Evolutionary conservation across 768 basidiomycete genomes (phyloP).

Genomic region (Pulveroboletus sp.): DNA sequence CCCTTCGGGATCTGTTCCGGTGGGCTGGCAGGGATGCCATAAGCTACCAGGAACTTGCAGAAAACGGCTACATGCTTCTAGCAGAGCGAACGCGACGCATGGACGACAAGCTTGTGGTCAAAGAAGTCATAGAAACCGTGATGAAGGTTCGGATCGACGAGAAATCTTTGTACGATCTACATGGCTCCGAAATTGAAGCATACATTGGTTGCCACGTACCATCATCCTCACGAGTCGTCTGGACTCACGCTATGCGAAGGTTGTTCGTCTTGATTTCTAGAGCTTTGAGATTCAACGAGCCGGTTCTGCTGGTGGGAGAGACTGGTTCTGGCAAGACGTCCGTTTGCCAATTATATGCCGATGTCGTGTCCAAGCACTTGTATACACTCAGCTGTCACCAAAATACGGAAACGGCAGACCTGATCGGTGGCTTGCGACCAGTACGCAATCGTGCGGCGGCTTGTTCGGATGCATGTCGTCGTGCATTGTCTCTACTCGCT

Average conservation of each 20-base stretch:
- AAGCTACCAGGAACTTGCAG: conserved; percentile 88
- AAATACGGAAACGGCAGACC: conserved; percentile 96
- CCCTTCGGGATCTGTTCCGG: conserved; percentile 92
- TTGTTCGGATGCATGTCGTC: conserved; percentile 46
- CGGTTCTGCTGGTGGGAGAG: conserved; percentile 92
- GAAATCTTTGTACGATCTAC: conserved; percentile 58
- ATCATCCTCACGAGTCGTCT: conserved; percentile 56
- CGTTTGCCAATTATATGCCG: conserved; percentile 86
- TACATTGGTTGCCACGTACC: conserved; percentile 57
- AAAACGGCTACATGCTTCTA: conserved; percentile 96
- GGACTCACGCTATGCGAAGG: conserved; percentile 92
- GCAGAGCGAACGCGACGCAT: conserved; percentile 82
- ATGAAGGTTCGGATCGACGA: conserved; percentile 88
- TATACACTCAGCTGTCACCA: conserved; percentile 91
- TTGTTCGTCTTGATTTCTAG: conserved; percentile 79
- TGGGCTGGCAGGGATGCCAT: conserved; percentile 92
- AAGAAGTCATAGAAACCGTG: conserved; percentile 84
- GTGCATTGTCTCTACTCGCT: conserved; percentile 41
- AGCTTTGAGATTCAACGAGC: conserved; percentile 89
- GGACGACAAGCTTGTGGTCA: conserved; percentile 87
- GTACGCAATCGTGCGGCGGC: conserved; percentile 66
- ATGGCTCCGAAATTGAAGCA: conserved; percentile 38
- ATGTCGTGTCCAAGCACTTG: conserved; percentile 55
- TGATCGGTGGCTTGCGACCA: conserved; percentile 91
- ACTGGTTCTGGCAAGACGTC: conserved; percentile 98